Base-by-base conservation (phyloP, 1,284 basidiomycete species). In the Ceratobasidium sp. region DNA sequence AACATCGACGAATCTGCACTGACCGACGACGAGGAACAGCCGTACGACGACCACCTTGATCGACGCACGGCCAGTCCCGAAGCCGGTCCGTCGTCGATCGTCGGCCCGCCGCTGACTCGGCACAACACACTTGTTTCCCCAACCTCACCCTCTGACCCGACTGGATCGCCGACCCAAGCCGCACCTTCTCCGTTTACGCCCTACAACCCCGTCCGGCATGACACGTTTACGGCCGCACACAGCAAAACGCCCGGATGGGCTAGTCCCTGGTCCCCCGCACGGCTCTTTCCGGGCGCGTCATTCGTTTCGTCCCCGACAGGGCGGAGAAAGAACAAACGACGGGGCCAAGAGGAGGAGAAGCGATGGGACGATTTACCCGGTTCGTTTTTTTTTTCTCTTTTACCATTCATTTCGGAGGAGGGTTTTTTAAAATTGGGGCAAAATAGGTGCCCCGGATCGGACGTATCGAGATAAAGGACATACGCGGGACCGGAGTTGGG, bases 221-320 rank as follows among this genome's bases (percentile, higher is more conserved):
- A 83, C 84, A 2, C 86, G 87, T 89, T 89, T 80, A 91, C 91
- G 15, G 81, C 89, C 9, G 82, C 90, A 9, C 90, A 92, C 72
- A 89, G 86, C 79, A 84, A 84, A 77, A 90, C 90, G 2, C 90
- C 91, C 1, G 91, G 91, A 6, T 92, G 91, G 90, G 90, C 92
- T 79, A 88, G 89, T 23, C 92, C 92, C 0, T 93, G 91, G 91
- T 88, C 89, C 46, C 86, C 90, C 28, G 86, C 89, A 72, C 76
- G 55, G 28, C 68, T 77, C 49, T 78, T 55, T 40, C 67, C 71
- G 5, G 46, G 60, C 12, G 28, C 70, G 55, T 58, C 58, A 40
- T 40, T 40, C 33, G 53, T 46, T 20, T 53, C 18, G 15, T 64
- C 71, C 10, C 58, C 58, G 18, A 28, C 46, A 12, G 42, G 71